Percentiles rank a stretch among this genome's conserved stretches.
Evolutionary conservation across 768 basidiomycete genomes (phyloP).

Genomic region (Leccinum variicolor): DNA sequence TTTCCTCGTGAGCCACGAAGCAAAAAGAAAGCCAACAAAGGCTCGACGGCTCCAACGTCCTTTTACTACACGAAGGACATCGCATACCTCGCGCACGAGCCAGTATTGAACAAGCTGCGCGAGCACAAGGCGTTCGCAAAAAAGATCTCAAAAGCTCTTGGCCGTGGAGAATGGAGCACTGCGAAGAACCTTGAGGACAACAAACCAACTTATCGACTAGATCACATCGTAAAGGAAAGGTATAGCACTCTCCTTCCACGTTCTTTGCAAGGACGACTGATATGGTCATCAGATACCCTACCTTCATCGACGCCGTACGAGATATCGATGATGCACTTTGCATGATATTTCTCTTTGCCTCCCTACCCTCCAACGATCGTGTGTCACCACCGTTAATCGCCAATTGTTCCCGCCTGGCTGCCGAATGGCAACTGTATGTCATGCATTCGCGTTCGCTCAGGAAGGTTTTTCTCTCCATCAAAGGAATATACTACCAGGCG

Average conservation of each 20-base stretch:
- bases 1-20: slow-evolving; percentile 94
- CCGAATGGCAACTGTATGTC: slow-evolving; percentile 96
- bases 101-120: slow-evolving; percentile 85
- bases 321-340: slow-evolving; percentile 98
- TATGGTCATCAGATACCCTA: slow-evolving; percentile 72
- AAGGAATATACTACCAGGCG: slow-evolving; percentile 97
- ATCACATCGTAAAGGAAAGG: slow-evolving; percentile 98
- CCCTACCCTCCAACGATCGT: slow-evolving; percentile 81
- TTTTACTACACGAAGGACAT: slow-evolving; percentile 99
- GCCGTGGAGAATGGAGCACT: slow-evolving; percentile 90
- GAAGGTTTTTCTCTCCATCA: slow-evolving; percentile 94
- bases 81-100: slow-evolving; percentile 95
- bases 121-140: slow-evolving; percentile 99
- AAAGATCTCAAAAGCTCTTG: slow-evolving; percentile 89
- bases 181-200: slow-evolving; percentile 93
- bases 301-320: slow-evolving; percentile 91
- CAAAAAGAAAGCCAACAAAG: slow-evolving; percentile 94
- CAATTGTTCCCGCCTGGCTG: slow-evolving; percentile 85
- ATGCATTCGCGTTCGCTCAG: slow-evolving; percentile 83
- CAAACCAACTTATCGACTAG: slow-evolving; percentile 86
- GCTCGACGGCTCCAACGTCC: slow-evolving; percentile 92
- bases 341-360: slow-evolving; percentile 90
- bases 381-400: slow-evolving; percentile 81
- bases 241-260: slow-evolving; percentile 32
- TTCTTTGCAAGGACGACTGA: slow-evolving; percentile 1